Base-by-base conservation (phyloP, 148 eudicot genomes). In the Rhododendron ferrugineum region DNA sequence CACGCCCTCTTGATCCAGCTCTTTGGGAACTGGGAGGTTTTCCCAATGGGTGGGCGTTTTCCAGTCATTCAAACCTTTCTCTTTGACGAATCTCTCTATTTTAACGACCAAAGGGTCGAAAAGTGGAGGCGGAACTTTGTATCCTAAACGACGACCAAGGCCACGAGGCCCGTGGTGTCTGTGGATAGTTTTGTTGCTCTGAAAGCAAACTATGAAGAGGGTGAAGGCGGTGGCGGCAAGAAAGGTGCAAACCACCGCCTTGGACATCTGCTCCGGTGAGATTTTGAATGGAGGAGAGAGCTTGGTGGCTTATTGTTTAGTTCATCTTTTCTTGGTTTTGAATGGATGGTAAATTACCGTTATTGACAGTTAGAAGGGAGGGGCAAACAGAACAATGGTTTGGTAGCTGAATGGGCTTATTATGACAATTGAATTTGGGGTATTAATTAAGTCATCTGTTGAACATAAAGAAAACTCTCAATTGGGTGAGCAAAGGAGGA, bases 91-190 rank as follows among this genome's bases (percentile, higher is more conserved):
- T 22, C 84, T 87, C 62, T 92, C 89, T 56, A 85, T 70, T 82
- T 88, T 85, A 0, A 58, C 73, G 0, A 90, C 73, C 4, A 90
- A 64, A 0, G 91, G 92, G 85, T 92, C 92, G 50, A 92, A 92
- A 32, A 86, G 11, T 3, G 79, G 86, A 75, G 56, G 68, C 3
- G n/a, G 76, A 16, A 34, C 54, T 80, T 85, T 79, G 66, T 73
- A 73, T 0, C 85, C 91, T 2, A 91, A 42, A 1, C 89, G 85
- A 26, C 90, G 90, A 3, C 80, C 60, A 36, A 86, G 47, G 56
- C 40, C 84, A n/a, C 44, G 20, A 23, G 79, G 87, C 11, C 37
- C 37, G 42, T 42, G 77, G 1, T 42, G 64, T 5, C 68, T 84
- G 0, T 46, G 34, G 4, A 73, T 70, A n/a, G 82, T 11, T 81